A percentile compares a stretch with the other conserved stretches of the same genome.
Evolutionary conservation across 139 green algal species (phyloP).

Genomic region (Tetratostichococcus sp.): DNA sequence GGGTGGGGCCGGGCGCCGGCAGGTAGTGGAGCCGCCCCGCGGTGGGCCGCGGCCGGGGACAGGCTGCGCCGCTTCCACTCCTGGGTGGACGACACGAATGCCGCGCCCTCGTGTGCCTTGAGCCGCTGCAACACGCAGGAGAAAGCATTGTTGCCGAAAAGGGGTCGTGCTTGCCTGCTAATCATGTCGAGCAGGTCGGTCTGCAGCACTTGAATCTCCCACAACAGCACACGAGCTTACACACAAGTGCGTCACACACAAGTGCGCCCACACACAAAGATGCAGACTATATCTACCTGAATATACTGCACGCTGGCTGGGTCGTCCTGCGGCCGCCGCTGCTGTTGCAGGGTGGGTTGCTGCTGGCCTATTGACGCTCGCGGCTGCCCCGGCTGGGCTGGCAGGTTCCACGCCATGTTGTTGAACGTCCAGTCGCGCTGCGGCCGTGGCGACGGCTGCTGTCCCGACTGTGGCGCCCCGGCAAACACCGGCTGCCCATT

Average conservation of each 20-base stretch:
- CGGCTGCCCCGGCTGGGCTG: neutral
- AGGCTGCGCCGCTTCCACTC: neutral
- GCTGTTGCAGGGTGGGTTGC: slow-evolving; percentile 18
- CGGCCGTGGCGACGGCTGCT: slow-evolving; percentile 1
- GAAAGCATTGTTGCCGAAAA: too few species aligned
- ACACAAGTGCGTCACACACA: too few species aligned
- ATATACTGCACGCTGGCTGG: slow-evolving; percentile 1
- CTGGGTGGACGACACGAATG: neutral
- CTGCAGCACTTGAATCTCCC: too few species aligned
- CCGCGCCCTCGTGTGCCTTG: neutral
- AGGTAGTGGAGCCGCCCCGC: too few species aligned
- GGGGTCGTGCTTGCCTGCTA: too few species aligned
- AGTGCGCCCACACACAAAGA: too few species aligned
- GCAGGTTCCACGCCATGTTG: neutral
- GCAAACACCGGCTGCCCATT: neutral
- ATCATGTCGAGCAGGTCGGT: too few species aligned
- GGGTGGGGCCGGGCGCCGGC: neutral
- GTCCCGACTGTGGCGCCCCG: slow-evolving; percentile 2
- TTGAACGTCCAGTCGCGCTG: neutral
- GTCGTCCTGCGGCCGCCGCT: neutral
- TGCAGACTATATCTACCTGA: too few species aligned
- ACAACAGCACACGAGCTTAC: too few species aligned
- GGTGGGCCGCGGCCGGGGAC: slow-evolving; percentile 1
- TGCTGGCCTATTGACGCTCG: slow-evolving; percentile 7
- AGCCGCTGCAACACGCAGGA: too few species aligned